A percentile compares a stretch with the other conserved stretches of the same genome.
phyloP scores from a whole-genome alignment of 305 asterid genomes.

The Solanum hybrid region DNA sequence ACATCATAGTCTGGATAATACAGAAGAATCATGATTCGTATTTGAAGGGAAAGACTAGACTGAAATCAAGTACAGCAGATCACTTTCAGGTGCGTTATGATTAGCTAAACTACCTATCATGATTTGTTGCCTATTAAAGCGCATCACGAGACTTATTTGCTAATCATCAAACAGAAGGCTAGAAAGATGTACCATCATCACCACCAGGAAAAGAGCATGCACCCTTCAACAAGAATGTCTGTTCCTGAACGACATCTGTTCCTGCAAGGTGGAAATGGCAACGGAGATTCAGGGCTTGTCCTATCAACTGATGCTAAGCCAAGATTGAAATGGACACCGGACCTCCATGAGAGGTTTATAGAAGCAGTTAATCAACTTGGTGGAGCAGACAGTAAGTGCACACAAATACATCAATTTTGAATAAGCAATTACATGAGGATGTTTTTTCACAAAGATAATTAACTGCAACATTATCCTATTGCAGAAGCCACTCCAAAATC shows the following conservation, averaged over 20 bases:
- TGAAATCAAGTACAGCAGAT: not conserved
- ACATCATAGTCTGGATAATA: conserved; percentile 12
- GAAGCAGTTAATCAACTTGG: conserved; percentile 98
- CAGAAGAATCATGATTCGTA: conserved; percentile 20
- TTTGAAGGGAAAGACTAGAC: conserved; percentile 29
- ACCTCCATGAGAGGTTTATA: conserved; percentile 78
- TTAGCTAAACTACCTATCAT: not conserved
- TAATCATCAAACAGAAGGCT: conserved; percentile 22
- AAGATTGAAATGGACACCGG: conserved; percentile 90
- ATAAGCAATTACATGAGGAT: conserved; percentile 2
- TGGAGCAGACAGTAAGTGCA: conserved; percentile 90
- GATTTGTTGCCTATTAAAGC: not conserved
- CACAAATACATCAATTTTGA: not conserved
- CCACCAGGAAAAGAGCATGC: conserved; percentile 59
- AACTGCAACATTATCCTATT: conserved; percentile 15
- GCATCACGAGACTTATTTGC: conserved; percentile 8
- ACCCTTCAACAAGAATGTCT: conserved; percentile 54
- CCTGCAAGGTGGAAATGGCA: conserved; percentile 53
- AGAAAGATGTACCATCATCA: conserved; percentile 64
- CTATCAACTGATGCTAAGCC: conserved; percentile 99
- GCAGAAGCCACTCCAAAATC: conserved; percentile 99
- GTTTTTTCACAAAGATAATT: conserved; percentile 16
- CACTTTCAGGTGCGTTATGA: not conserved
- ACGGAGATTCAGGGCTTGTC: conserved; percentile 80
- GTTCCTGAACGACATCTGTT: conserved; percentile 51